Conservation (phyloP, 306 rosid species). For the Canavalia gladiata region DNA sequence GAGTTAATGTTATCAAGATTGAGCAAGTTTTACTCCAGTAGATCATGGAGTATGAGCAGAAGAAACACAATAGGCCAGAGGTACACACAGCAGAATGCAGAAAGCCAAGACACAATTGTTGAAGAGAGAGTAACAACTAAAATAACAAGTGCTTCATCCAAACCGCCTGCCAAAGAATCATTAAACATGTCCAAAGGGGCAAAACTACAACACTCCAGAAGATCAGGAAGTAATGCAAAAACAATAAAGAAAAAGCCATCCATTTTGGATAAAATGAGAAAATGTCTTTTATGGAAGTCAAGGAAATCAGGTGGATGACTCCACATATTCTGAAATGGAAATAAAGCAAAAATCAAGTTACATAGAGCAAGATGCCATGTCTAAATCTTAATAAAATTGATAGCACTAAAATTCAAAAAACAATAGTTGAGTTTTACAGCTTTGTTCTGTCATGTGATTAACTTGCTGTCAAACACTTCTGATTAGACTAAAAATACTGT, state of each 20-base stretch:
- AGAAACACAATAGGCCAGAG: constrained; percentile 34
- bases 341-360: constrained; percentile 35
- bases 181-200: constrained; percentile 31
- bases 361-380: constrained; percentile 22
- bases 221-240: constrained; percentile 38
- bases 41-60: constrained; percentile 39
- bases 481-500: constrained; percentile 39
- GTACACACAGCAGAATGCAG: constrained; percentile 28
- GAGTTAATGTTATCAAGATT: constrained; percentile 56
- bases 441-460: constrained; percentile 3
- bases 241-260: constrained; percentile 41
- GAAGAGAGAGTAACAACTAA: constrained; percentile 32
- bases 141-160: constrained; percentile 28
- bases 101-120: constrained; percentile 22
- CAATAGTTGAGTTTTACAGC: constrained; percentile 37
- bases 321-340: constrained; percentile 22
- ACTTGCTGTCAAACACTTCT: constrained; percentile 27
- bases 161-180: constrained; percentile 39
- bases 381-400: constrained; percentile 41
- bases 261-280: constrained; percentile 45
- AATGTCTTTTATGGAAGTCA: constrained; percentile 40
- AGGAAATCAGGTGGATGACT: constrained; percentile 45
- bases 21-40: constrained; percentile 44
- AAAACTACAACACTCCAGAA: constrained; percentile 47
- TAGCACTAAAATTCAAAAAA: constrained; percentile 40